phyloP scores from a whole-genome alignment of 2,329 filamentous ascomycete species.

The Fusarium brevicatenulatum region DNA sequence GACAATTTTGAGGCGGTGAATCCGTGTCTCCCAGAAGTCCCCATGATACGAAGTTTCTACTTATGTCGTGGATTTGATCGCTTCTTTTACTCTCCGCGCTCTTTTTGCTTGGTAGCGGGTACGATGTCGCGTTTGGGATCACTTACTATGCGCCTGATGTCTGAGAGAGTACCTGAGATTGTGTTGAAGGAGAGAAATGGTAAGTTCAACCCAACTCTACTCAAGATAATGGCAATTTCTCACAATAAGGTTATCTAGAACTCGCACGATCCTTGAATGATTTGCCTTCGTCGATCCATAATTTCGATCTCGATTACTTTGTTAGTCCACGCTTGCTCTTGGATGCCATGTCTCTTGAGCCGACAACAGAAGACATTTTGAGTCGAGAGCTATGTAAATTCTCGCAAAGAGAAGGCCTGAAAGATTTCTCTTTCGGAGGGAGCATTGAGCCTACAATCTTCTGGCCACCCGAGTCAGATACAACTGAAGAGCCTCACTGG shows the following conservation, averaged over 20 bases:
- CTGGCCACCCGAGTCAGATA: neutral
- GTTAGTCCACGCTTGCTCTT: neutral
- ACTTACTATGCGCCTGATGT: neutral
- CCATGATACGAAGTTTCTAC: neutral
- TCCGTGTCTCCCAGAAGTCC: neutral
- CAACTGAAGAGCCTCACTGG: neutral
- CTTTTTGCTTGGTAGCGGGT: neutral
- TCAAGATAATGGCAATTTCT: neutral
- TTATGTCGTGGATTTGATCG: rapidly evolving
- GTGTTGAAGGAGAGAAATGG: neutral
- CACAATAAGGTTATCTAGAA: neutral
- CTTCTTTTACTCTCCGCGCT: neutral
- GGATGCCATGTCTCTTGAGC: neutral
- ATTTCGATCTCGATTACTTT: neutral
- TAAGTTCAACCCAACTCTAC: neutral
- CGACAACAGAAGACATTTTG: neutral
- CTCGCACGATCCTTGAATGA: neutral
- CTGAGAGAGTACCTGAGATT: neutral
- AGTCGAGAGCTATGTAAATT: neutral
- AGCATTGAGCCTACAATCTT: neutral
- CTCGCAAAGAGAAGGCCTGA: neutral
- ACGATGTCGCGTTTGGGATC: slow-evolving; percentile 3
- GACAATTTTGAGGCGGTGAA: neutral
- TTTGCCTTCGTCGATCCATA: neutral
- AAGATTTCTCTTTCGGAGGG: neutral